These are phyloP conservation scores for Fusarium drepaniforme DNA, from an alignment of 2,329 filamentous ascomycete species.

Conservation along the genomic window DNA sequence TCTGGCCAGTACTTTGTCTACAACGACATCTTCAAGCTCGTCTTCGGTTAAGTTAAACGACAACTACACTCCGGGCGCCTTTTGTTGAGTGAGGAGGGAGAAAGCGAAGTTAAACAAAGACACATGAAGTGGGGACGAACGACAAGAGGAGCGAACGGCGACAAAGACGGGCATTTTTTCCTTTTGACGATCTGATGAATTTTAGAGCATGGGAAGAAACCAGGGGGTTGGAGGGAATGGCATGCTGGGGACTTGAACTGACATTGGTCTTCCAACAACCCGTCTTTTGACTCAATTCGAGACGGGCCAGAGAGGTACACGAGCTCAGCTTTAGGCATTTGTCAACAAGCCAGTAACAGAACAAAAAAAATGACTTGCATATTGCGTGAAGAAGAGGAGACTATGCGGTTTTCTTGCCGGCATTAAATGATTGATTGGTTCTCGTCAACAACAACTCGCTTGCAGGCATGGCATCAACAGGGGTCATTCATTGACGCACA, in stretches of 20 bases:
- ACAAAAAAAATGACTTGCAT: background rate
- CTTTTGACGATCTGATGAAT: constrained; percentile 41
- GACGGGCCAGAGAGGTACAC: constrained; percentile 1
- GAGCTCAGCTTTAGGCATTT: constrained; percentile 11
- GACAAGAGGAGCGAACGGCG: constrained; percentile 31
- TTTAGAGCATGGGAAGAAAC: constrained; percentile 27
- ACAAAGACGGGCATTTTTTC: constrained; percentile 16
- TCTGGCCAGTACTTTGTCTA: constrained; percentile 83
- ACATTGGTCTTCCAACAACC: constrained; percentile 4
- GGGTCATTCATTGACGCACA: background rate
- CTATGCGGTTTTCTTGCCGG: background rate
- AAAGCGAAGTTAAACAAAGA: constrained; percentile 19
- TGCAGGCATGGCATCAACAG: background rate
- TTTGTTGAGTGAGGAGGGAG: constrained; percentile 2
- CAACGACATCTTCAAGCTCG: constrained; percentile 95
- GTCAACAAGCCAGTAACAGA: background rate
- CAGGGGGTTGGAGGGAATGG: background rate
- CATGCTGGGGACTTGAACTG: constrained; percentile 12
- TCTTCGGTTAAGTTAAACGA: constrained; percentile 69
- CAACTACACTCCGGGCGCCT: background rate
- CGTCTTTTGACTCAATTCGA: background rate
- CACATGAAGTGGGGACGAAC: constrained; percentile 30
- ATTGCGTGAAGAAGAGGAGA: background rate
- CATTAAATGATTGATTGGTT: background rate
- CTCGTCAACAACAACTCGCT: too few relatives aligned